Percentiles rank a stretch among this genome's conserved stretches.
Conservation (phyloP, 805 yeast genomes). For the Kodamaea fukazawae region DNA sequence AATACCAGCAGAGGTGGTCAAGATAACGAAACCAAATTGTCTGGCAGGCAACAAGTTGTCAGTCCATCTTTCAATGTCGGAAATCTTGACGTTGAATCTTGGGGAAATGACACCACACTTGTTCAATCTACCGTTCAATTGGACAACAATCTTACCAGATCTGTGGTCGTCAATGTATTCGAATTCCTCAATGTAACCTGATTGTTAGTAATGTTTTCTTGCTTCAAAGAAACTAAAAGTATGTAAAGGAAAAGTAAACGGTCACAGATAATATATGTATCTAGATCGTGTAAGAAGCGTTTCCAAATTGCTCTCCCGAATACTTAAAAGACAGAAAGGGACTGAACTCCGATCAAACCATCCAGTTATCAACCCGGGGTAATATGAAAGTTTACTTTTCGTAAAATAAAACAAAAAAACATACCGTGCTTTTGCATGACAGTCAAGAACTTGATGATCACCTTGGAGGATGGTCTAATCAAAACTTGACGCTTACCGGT, state of each 20-base stretch:
- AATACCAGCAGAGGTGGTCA: slow-evolving; percentile 28
- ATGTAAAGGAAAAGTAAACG: slow-evolving; percentile 74
- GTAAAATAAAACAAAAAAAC: slow-evolving; percentile 8
- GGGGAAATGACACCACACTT: slow-evolving; percentile 28
- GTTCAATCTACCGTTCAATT: slow-evolving; percentile 83
- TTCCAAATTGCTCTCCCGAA: slow-evolving; percentile 78
- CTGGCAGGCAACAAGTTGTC: slow-evolving; percentile 30
- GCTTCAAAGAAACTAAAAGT: slow-evolving; percentile 8
- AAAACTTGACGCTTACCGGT: slow-evolving; percentile 98
- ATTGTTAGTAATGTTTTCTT: slow-evolving; percentile 19
- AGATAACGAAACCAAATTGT: slow-evolving; percentile 26
- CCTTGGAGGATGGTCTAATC: slow-evolving; percentile 98
- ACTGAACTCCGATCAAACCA: slow-evolving; percentile 83
- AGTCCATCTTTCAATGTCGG: slow-evolving; percentile 26
- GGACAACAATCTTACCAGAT: slow-evolving; percentile 95
- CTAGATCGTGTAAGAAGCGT: slow-evolving; percentile 67
- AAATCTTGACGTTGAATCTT: slow-evolving; percentile 26
- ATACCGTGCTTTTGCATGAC: slow-evolving; percentile 95
- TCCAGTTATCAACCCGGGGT: slow-evolving; percentile 98
- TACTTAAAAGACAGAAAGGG: slow-evolving; percentile 97
- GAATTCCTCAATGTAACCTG: slow-evolving; percentile 88
- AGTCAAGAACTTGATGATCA: slow-evolving; percentile 91
- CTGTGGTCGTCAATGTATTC: slow-evolving; percentile 99
- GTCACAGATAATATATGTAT: slow-evolving; percentile 32
- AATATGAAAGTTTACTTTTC: neutral